These are phyloP conservation scores for Daedaleopsis sinensis DNA, from an alignment of 768 basidiomycete genomes.

Conservation along the genomic window DNA sequence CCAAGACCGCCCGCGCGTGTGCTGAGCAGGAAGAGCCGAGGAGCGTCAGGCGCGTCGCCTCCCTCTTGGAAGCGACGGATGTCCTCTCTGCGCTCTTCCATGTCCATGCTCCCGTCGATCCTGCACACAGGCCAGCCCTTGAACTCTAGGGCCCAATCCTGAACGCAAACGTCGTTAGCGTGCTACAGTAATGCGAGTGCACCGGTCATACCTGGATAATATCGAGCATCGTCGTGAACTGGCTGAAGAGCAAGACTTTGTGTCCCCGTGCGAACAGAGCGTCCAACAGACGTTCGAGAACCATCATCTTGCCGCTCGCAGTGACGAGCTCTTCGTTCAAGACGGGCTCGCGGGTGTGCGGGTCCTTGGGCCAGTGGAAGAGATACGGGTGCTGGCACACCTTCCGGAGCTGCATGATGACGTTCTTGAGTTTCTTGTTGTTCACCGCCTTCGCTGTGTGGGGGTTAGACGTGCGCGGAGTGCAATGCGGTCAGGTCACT, in stretches of 20 bases:
- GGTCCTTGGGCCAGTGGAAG: conserved; percentile 82
- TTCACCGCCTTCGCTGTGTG: conserved; percentile 77
- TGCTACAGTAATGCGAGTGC: not conserved
- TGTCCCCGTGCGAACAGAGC: conserved; percentile 80
- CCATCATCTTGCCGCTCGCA: conserved; percentile 96
- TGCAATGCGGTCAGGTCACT: conserved; percentile 24
- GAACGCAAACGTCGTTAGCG: conserved; percentile 7
- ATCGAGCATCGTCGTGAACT: conserved; percentile 96
- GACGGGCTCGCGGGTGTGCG: conserved; percentile 58
- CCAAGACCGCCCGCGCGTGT: conserved; percentile 82
- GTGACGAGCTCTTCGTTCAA: conserved; percentile 82
- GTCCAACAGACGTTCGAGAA: conserved; percentile 84
- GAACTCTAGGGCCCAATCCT: conserved; percentile 88
- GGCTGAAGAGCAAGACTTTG: conserved; percentile 87
- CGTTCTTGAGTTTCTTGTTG: conserved; percentile 91
- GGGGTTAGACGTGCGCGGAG: not conserved
- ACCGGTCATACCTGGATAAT: conserved; percentile 76
- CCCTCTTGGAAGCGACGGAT: conserved; percentile 84
- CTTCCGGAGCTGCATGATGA: conserved; percentile 94
- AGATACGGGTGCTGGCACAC: conserved; percentile 93
- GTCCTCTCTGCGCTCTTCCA: conserved; percentile 80
- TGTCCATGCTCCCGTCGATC: conserved; percentile 86
- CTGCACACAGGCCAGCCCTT: conserved; percentile 87
- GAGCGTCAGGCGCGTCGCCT: conserved; percentile 63
- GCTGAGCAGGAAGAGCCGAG: conserved; percentile 76